Evolutionary conservation across 208 protist genomes (phyloP).

Genomic region (Wallacemonas sp.): DNA sequence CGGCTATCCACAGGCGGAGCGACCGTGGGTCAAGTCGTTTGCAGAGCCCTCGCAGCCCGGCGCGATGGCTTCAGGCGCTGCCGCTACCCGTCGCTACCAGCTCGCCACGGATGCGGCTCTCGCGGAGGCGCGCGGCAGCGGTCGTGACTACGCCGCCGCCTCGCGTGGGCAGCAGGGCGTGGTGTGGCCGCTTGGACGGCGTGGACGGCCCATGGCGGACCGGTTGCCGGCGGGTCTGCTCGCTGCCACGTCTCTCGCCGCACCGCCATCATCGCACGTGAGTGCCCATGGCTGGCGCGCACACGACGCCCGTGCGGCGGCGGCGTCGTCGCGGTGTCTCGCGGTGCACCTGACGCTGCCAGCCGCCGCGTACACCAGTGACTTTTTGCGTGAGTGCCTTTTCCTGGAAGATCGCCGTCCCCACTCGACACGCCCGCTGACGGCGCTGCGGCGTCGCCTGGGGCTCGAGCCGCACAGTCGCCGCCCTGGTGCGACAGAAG

Average conservation of each 20-base stretch:
- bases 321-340: conserved; percentile 34
- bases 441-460: conserved; percentile 19
- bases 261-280: neutral
- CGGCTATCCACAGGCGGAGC: conserved; percentile 31
- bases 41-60: conserved; percentile 27
- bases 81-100: conserved; percentile 29
- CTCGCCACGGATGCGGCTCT: conserved; percentile 37
- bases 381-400: conserved; percentile 53
- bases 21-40: conserved; percentile 66
- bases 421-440: conserved; percentile 15
- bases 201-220: conserved; percentile 59
- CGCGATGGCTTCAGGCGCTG: neutral
- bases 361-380: conserved; percentile 34
- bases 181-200: conserved; percentile 61
- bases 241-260: conserved; percentile 27
- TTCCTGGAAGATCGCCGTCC: neutral
- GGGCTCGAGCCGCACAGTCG: too few species aligned
- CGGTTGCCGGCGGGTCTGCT: conserved; percentile 69
- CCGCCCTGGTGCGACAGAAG: too few species aligned
- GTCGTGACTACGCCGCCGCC: conserved; percentile 32
- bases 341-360: conserved; percentile 76
- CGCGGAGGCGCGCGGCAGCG: neutral
- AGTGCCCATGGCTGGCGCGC: too few species aligned
- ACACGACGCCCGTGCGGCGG: too few species aligned
- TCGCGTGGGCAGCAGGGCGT: conserved; percentile 35